These are phyloP conservation scores for Hortiboletus campestris DNA, from an alignment of 768 basidiomycete genomes.

Conservation along the genomic window DNA sequence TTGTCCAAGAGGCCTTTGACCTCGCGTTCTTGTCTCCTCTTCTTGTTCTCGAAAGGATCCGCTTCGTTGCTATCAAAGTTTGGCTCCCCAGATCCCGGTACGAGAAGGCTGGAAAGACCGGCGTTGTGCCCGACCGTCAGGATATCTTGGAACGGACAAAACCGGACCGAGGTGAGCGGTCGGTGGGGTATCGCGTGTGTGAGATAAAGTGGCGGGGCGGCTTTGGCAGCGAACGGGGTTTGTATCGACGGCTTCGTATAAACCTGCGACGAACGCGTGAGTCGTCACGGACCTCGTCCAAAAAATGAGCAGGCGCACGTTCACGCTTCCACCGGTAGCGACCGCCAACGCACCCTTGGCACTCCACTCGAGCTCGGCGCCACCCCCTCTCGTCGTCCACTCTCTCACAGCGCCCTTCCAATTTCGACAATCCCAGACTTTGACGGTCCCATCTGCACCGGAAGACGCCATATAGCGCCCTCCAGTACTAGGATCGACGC, in stretches of 20 bases:
- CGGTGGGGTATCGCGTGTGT: constrained; percentile 82
- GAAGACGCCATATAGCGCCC: constrained; percentile 91
- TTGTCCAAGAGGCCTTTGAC: constrained; percentile 90
- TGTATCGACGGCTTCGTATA: constrained; percentile 72
- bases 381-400: constrained; percentile 70
- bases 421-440: constrained; percentile 96
- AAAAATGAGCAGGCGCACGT: constrained; percentile 45
- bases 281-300: neutral
- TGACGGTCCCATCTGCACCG: constrained; percentile 84
- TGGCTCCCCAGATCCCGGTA: constrained; percentile 91
- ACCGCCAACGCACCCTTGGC: constrained; percentile 80
- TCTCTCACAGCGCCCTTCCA: constrained; percentile 87
- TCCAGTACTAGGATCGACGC: constrained; percentile 80
- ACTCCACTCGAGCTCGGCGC: constrained; percentile 80
- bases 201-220: constrained; percentile 79
- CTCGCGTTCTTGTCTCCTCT: constrained; percentile 82
- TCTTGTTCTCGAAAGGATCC: constrained; percentile 90
- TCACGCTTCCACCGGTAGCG: constrained; percentile 79
- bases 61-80: constrained; percentile 94
- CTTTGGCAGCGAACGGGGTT: constrained; percentile 43
- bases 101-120: constrained; percentile 82
- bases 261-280: constrained; percentile 43
- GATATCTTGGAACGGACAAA: constrained; percentile 86
- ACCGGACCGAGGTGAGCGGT: constrained; percentile 73
- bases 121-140: constrained; percentile 74